A percentile compares a stretch with the other conserved stretches of the same genome.
Evolutionary conservation across 2,329 filamentous ascomycete species (phyloP).

Genomic region (Sclerotinia minor): DNA sequence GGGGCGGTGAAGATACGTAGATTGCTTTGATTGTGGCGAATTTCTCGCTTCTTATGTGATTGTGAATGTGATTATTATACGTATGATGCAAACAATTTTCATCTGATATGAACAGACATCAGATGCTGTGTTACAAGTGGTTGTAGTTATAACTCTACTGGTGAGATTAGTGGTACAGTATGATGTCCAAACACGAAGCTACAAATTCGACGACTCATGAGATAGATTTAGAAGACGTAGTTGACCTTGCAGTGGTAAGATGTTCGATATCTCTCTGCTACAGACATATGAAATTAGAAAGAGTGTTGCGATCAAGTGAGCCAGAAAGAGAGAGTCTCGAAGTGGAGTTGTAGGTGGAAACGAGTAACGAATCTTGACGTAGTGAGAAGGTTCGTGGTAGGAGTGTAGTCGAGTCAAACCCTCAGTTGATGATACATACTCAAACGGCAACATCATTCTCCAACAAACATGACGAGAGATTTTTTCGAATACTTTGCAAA

Average conservation of each 20-base stretch:
- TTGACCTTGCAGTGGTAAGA: neutral
- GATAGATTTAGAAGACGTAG: neutral
- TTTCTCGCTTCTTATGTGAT: neutral
- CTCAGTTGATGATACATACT: neutral
- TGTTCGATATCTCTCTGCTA: neutral
- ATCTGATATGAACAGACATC: neutral
- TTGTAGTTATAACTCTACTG: too few species aligned
- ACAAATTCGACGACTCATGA: neutral
- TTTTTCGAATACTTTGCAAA: neutral
- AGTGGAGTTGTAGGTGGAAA: neutral
- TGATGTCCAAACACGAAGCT: slow-evolving; percentile 1
- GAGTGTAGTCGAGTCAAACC: neutral
- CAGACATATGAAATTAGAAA: neutral
- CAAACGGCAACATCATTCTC: neutral
- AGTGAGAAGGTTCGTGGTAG: neutral
- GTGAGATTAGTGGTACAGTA: neutral
- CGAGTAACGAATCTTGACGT: neutral
- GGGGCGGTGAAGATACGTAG: neutral
- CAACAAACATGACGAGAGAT: too few species aligned
- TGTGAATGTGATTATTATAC: too few species aligned
- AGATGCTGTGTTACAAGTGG: neutral
- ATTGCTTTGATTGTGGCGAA: neutral
- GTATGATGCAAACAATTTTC: too few species aligned
- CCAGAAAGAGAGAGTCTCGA: neutral
- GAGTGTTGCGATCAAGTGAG: neutral